Percentiles rank a stretch among this genome's conserved stretches.
Evolutionary conservation across 208 protist genomes (phyloP).

Genomic region (Acanthamoeba royreba): DNA sequence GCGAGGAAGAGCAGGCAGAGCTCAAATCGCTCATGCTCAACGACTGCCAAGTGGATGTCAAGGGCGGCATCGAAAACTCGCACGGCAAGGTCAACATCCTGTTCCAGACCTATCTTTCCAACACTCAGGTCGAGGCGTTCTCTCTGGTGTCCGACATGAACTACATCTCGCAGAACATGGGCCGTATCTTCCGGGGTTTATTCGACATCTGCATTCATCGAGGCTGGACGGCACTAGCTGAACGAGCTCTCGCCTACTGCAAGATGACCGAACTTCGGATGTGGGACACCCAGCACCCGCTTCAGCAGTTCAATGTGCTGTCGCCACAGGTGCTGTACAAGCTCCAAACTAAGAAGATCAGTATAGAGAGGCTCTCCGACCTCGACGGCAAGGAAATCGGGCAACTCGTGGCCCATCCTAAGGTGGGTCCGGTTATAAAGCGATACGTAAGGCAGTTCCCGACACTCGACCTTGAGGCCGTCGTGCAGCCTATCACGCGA

Average conservation of each 20-base stretch:
- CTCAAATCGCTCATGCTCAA: constrained; percentile 83
- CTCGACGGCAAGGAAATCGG: constrained; percentile 75
- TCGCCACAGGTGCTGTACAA: constrained; percentile 38
- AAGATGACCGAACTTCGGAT: constrained; percentile 88
- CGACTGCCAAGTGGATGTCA: neutral
- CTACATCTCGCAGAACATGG: constrained; percentile 93
- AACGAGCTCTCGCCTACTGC: constrained; percentile 65
- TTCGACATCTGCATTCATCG: constrained; percentile 96
- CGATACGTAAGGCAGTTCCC: constrained; percentile 89
- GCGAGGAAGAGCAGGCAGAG: constrained; percentile 95
- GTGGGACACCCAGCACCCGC: constrained; percentile 83
- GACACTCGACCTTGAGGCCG: constrained; percentile 83
- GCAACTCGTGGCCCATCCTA: constrained; percentile 52
- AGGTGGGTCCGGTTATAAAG: constrained; percentile 82
- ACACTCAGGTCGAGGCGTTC: constrained; percentile 82
- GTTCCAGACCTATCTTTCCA: constrained; percentile 95
- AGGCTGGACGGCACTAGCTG: constrained; percentile 57
- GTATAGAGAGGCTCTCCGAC: constrained; percentile 73
- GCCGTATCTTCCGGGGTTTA: constrained; percentile 92
- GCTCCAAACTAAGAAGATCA: constrained; percentile 36
- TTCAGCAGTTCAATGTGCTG: constrained; percentile 63
- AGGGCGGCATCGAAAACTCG: constrained; percentile 74
- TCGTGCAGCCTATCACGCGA: constrained; percentile 96
- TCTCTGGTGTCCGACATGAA: constrained; percentile 88
- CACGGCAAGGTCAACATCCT: constrained; percentile 91